Evolutionary conservation across 23 red algal species (phyloP).

Genomic region (Gracilaria vermiculophylla): DNA sequence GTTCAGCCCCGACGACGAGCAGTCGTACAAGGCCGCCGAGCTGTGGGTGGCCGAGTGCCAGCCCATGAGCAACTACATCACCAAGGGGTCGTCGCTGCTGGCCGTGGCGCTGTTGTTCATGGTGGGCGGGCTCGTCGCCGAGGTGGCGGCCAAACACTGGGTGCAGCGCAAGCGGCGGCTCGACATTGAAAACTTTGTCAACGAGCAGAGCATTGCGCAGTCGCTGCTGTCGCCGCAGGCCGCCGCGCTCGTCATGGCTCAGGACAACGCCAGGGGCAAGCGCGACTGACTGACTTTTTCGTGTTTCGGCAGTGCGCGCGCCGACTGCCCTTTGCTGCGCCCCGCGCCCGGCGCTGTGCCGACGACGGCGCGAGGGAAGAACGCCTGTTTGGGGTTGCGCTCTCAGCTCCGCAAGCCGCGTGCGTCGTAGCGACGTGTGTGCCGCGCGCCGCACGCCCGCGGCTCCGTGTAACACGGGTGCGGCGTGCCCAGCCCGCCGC

Average conservation of each 20-base stretch:
- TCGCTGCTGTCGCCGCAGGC: conserved; percentile 16
- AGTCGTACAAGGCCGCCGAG: conserved; percentile 8
- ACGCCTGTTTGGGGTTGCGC: not conserved
- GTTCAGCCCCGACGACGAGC: not conserved
- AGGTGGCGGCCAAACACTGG: conserved; percentile 17
- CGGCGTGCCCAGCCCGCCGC: too few relatives aligned
- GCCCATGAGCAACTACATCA: not conserved
- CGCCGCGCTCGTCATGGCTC: not conserved
- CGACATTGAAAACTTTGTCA: not conserved
- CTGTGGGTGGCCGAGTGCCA: conserved; percentile 13
- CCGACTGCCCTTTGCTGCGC: not conserved
- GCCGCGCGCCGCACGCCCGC: too few relatives aligned
- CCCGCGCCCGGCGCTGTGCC: too few relatives aligned
- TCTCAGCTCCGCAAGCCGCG: not conserved
- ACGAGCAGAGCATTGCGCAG: not conserved
- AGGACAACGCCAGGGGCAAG: not conserved
- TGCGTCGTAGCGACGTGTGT: not conserved
- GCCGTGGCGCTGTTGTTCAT: conserved; percentile 34
- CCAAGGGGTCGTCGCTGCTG: not conserved
- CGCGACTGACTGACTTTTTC: not conserved
- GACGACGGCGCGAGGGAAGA: too few relatives aligned
- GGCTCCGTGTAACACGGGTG: too few relatives aligned
- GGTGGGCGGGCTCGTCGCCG: conserved; percentile 30
- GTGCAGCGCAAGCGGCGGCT: not conserved
- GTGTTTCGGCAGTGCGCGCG: too few relatives aligned